Conservation (phyloP, 345 rosid species). For the Microthlaspi erraticum region DNA sequence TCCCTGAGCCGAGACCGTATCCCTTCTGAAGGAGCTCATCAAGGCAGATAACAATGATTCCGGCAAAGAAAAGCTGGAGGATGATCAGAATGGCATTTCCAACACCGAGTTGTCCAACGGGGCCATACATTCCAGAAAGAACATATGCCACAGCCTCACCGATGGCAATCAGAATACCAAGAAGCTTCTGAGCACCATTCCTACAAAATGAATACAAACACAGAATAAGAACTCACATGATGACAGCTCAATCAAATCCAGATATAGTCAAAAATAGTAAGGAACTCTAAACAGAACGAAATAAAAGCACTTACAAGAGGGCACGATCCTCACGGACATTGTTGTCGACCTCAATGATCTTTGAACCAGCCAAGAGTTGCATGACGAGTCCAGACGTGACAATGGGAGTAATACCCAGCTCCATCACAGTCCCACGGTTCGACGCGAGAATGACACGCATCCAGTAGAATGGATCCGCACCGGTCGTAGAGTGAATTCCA, state of each 20-base stretch:
- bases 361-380: slow-evolving; percentile 78
- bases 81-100: slow-evolving; percentile 84
- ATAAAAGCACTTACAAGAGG: slow-evolving; percentile 53
- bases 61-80: slow-evolving; percentile 82
- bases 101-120: slow-evolving; percentile 78
- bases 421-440: slow-evolving; percentile 79
- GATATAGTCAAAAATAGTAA: neutral
- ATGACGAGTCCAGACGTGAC: slow-evolving; percentile 73
- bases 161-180: slow-evolving; percentile 75
- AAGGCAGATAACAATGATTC: slow-evolving; percentile 80
- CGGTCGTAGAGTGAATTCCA: slow-evolving; percentile 72
- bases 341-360: slow-evolving; percentile 79
- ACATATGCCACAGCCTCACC: slow-evolving; percentile 90
- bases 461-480: slow-evolving; percentile 80
- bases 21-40: slow-evolving; percentile 90
- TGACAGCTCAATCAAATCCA: neutral
- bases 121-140: slow-evolving; percentile 86
- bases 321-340: slow-evolving; percentile 76
- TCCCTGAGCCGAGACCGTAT: slow-evolving; percentile 83
- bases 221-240: slow-evolving; percentile 15
- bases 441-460: slow-evolving; percentile 84
- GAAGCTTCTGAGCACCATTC: slow-evolving; percentile 84
- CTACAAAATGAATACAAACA: slow-evolving; percentile 42
- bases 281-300: neutral
- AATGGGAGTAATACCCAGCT: slow-evolving; percentile 77